Conservation (phyloP, 2,329 filamentous ascomycete species). For the Fusarium veterinarium region DNA sequence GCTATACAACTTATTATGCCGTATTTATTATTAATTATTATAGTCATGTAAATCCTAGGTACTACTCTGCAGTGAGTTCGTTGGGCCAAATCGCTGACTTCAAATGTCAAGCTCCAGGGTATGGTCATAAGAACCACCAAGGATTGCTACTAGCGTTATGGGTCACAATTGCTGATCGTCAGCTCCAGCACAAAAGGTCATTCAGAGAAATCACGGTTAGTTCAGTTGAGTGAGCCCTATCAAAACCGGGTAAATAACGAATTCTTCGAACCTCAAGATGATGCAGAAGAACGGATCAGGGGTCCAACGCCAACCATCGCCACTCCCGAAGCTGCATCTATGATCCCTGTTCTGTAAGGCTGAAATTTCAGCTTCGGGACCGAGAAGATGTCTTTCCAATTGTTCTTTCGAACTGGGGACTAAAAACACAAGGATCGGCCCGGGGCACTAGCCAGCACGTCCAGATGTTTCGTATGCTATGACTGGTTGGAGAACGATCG, state of each 20-base stretch:
- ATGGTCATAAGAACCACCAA: not conserved
- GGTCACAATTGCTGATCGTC: not conserved
- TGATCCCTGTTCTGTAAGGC: not conserved
- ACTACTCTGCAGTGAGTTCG: not conserved
- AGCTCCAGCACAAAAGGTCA: not conserved
- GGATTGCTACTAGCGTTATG: not conserved
- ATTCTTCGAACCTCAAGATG: too few relatives aligned
- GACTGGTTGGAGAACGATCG: not conserved
- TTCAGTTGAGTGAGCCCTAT: not conserved
- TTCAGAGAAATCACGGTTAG: too few relatives aligned
- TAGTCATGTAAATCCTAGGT: not conserved
- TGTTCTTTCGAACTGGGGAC: not conserved
- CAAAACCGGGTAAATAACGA: too few relatives aligned
- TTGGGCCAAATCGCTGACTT: too few relatives aligned
- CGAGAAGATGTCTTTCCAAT: not conserved
- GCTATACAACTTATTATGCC: too few relatives aligned
- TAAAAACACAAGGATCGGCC: too few relatives aligned
- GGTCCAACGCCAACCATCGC: not conserved
- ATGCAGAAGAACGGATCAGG: not conserved
- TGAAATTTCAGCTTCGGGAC: not conserved
- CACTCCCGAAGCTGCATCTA: not conserved
- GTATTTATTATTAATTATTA: not conserved
- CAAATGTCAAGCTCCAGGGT: not conserved
- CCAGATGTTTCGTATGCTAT: not conserved
- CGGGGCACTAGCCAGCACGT: not conserved